Evolutionary conservation across 805 yeast genomes (phyloP).

Genomic region (Saturnispora hagleri): DNA sequence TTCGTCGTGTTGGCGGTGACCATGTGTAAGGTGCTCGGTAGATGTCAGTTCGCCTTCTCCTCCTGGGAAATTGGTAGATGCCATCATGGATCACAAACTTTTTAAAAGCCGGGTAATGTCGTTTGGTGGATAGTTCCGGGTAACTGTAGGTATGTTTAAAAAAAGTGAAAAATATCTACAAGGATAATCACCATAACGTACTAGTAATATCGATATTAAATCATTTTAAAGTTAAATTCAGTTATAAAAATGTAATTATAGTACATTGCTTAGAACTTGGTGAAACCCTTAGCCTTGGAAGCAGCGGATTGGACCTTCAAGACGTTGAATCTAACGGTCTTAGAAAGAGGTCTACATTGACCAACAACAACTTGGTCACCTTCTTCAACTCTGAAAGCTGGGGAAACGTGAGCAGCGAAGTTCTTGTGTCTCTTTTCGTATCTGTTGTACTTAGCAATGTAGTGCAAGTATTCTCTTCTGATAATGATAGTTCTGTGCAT

Average conservation of each 20-base stretch:
- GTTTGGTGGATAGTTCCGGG: background rate
- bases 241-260: constrained; percentile 4
- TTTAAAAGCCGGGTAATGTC: constrained; percentile 2
- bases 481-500: constrained; percentile 99
- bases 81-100: background rate
- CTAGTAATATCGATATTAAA: background rate
- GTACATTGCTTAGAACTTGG: constrained; percentile 69
- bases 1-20: background rate
- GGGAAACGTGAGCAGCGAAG: constrained; percentile 99
- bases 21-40: background rate
- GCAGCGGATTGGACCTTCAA: constrained; percentile 86
- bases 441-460: constrained; percentile 99
- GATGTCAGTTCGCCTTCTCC: background rate
- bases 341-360: constrained; percentile 99
- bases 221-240: constrained; percentile 6
- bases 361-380: constrained; percentile 99
- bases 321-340: constrained; percentile 99
- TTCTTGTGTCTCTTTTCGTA: constrained; percentile 99
- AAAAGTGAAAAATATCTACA: background rate
- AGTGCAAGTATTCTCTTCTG: constrained; percentile 99
- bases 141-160: background rate
- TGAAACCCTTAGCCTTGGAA: constrained; percentile 88
- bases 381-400: constrained; percentile 99
- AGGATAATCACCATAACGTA: background rate
- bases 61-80: background rate